A percentile compares a stretch with the other conserved stretches of the same genome.
Conservation (phyloP, 805 yeast species). For the Danielia reshetovae region DNA sequence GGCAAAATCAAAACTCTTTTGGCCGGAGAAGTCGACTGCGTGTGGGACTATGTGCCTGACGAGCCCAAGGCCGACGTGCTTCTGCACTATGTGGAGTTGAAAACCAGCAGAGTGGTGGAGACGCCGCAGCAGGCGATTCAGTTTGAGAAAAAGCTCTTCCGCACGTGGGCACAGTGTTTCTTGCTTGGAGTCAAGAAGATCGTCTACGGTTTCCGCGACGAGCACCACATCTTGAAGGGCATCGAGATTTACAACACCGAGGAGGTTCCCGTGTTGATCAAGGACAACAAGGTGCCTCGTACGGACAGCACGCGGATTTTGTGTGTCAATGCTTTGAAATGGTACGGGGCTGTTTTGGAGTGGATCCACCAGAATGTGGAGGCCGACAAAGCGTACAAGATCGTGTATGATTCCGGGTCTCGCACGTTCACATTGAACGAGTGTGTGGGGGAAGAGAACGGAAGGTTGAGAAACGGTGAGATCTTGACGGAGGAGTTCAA, state of each 20-base stretch:
- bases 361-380: conserved; percentile 62
- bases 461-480: conserved; percentile 17
- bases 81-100: conserved; percentile 79
- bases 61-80: conserved; percentile 45
- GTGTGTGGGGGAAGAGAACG: conserved; percentile 32
- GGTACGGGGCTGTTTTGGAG: conserved; percentile 80
- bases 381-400: conserved; percentile 45
- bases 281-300: conserved; percentile 42
- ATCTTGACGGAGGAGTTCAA: conserved; percentile 29
- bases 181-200: conserved; percentile 78
- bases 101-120: conserved; percentile 59
- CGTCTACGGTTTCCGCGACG: conserved; percentile 84
- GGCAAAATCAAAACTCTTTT: conserved; percentile 65
- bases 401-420: conserved; percentile 54
- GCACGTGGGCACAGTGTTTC: conserved; percentile 92
- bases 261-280: conserved; percentile 68
- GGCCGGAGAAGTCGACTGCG: conserved; percentile 92
- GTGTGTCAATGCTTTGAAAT: conserved; percentile 76
- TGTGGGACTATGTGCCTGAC: conserved; percentile 70
- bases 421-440: conserved; percentile 51
- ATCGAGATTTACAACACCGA: conserved; percentile 77
- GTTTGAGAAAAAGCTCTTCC: conserved; percentile 74
- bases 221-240: conserved; percentile 53
- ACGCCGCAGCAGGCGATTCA: conserved; percentile 53
- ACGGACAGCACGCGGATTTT: conserved; percentile 45